Percentiles rank a stretch among this genome's conserved stretches.
Conservation (phyloP, 1,284 basidiomycete genomes). For the Grifola frondosa region DNA sequence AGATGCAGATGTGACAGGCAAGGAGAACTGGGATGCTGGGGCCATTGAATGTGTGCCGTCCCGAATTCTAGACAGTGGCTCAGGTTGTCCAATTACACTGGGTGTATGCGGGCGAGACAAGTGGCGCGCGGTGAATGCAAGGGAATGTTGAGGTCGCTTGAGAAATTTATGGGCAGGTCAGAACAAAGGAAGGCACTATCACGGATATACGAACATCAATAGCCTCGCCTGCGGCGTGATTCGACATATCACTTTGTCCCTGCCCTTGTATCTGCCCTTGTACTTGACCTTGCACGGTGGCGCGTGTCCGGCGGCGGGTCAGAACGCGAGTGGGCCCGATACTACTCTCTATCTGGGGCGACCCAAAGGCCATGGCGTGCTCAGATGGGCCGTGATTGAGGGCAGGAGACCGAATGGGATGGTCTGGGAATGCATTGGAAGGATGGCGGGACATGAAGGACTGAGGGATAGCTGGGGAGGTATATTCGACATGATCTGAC, state of each 20-base stretch:
- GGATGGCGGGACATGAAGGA: constrained; percentile 32
- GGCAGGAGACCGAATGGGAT: constrained; percentile 25
- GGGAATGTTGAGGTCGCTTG: constrained; percentile 21
- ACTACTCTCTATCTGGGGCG: constrained; percentile 47
- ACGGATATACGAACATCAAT: constrained; percentile 36
- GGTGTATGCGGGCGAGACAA: constrained; percentile 47
- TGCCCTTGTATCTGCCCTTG: too few relatives aligned
- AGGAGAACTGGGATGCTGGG: constrained; percentile 12
- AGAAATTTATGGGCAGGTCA: constrained; percentile 16
- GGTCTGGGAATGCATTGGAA: constrained; percentile 17
- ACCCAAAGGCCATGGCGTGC: constrained; percentile 31
- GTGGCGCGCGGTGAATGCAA: constrained; percentile 33
- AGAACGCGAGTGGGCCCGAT: constrained; percentile 54
- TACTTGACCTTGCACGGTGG: constrained; percentile 13
- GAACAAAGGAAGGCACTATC: constrained; percentile 7
- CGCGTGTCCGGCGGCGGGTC: constrained; percentile 47
- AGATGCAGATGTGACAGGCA: too few relatives aligned
- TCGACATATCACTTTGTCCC: constrained; percentile 10
- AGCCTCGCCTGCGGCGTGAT: too few relatives aligned
- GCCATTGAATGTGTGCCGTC: constrained; percentile 9
- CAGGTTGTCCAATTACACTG: constrained; percentile 29
- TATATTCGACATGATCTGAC: constrained; percentile 36
- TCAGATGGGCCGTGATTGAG: constrained; percentile 31
- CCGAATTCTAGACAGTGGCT: constrained; percentile 6
- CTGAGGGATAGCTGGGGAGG: constrained; percentile 30